Evolutionary conservation across 1,139 yeast species (phyloP).

Genomic region (Debaryomycetaceae sp.): DNA sequence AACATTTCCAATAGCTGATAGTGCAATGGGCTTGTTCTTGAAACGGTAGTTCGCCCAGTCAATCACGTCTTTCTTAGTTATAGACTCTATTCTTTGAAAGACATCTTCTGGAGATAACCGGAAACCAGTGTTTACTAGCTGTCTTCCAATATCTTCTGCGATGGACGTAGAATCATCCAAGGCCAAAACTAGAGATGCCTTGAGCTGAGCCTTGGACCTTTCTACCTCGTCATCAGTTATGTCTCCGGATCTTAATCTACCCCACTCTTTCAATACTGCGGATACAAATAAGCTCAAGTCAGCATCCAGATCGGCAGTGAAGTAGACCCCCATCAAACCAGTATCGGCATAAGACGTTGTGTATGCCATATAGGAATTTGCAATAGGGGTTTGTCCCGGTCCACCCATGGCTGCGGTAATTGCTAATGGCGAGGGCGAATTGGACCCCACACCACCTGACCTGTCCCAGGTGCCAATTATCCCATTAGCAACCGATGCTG

Average conservation of each 20-base stretch:
- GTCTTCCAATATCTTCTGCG: slow-evolving; percentile 98
- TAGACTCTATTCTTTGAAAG: slow-evolving; percentile 75
- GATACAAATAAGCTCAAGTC: slow-evolving; percentile 65
- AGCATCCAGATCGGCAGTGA: slow-evolving; percentile 74
- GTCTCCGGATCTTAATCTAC: slow-evolving; percentile 69
- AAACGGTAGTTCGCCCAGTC: slow-evolving; percentile 87
- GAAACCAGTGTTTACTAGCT: slow-evolving; percentile 89
- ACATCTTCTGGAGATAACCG: slow-evolving; percentile 91
- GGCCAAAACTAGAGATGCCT: slow-evolving; percentile 84
- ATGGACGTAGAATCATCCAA: slow-evolving; percentile 94
- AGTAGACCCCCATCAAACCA: slow-evolving; percentile 95
- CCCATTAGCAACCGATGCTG: slow-evolving; percentile 94
- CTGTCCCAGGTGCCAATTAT: slow-evolving; percentile 98
- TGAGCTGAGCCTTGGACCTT: slow-evolving; percentile 89
- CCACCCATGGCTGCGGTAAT: slow-evolving; percentile 69
- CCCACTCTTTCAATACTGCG: slow-evolving; percentile 85
- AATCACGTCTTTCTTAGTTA: slow-evolving; percentile 75
- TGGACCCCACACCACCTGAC: slow-evolving; percentile 72
- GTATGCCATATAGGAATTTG: slow-evolving; percentile 94
- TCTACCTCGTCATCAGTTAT: slow-evolving; percentile 85
- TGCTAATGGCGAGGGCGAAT: slow-evolving; percentile 75
- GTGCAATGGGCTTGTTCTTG: slow-evolving; percentile 74
- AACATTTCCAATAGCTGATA: slow-evolving; percentile 87
- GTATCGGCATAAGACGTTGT: slow-evolving; percentile 97
- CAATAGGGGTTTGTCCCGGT: slow-evolving; percentile 52